Evolutionary conservation across 805 yeast genomes (phyloP), one percentile per base, ranked within the genome.

Genomic region (Hanseniaspora nectarophila): DNA sequence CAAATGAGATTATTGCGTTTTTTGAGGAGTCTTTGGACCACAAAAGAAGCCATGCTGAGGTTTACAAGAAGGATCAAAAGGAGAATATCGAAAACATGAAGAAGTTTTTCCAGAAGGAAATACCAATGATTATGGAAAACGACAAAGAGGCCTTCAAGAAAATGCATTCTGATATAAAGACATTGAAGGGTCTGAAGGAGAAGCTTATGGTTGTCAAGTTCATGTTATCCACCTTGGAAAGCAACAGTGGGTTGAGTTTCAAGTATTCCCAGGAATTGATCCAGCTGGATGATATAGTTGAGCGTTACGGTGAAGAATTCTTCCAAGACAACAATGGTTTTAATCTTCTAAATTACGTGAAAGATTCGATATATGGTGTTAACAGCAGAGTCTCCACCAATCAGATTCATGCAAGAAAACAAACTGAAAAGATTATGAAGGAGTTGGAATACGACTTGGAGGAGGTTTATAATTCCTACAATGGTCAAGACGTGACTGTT

Each of bases 251-350:
- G 55, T 44, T 53, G 0, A 62, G 77, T 6, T 65, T 82, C 58
- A 58, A 63, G 1, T 69, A 70, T 42, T 65, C 82, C 61, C 62
- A 72, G 6, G 62, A 71, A 5, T 21, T 46, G 6, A 5, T 9
- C 5, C 18, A 28, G n/a, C 20, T 49, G 12, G 46, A 49, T 42
- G 18, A 13, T 6, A 49, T 49, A 5, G 24, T 49, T 42, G 21
- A 32, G 15, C 29, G 31, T 9, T 49, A 49, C 16, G 53, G 46
- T 26, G 20, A 33, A n/a, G n/a, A 29, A 3, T 49, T 28, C 8
- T 42, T 42, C 10, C 9, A 26, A n/a, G 32, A 40, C 13, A 24
- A 4, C 8, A 20, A 13, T 4, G 15, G 24, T 9, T 24, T 20
- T 9, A 37, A 37, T 21, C n/a, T 23, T 12, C 1, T 21, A 1